Evolutionary conservation across 208 protist species (phyloP), one percentile per base, ranked within the genome.

Genomic region (Trypanosomatidae sp.): DNA sequence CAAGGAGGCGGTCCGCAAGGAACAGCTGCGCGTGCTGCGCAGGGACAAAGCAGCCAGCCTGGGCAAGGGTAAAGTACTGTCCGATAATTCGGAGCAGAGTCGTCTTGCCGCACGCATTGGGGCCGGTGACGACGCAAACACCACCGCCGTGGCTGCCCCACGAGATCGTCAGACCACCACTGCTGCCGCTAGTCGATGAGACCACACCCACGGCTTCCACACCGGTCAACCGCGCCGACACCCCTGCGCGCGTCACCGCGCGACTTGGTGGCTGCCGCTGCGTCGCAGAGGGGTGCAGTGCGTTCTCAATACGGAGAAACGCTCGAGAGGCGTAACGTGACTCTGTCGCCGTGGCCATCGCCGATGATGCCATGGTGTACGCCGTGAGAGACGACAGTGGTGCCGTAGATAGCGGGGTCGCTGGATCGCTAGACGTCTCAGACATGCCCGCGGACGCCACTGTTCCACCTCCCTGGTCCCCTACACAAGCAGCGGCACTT

Each of bases 91-190:
- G 82, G 15, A 99, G 89, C 55, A 98, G 90, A 13, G 95, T 98
- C 41, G 94, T 95, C 77, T 99, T 99, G n/a, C 97, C 97, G 8
- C 88, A 86, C 46, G 94, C 93, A 77, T 99, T 99, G 12, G 95
- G 94, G 10, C 97, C 97, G 25, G 94, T 95, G 41, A 99, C 49
- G 17, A 98, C 64, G 19, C 97, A 78, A 12, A 98, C 86, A 43
- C 56, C 66, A 6, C 76, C 80, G 46, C 74, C 80, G 47, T 36
- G 73, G 55, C 56, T 59, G 8, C 66, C 72, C 81, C 84, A 86
- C 3, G 76, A 71, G 7, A 84, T 52, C 17, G 62, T 65, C 33
- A 77, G 43, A 10, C 68, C 77, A 30, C 56, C 79, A 10, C 28
- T 56, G 19, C 7, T 12, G 28, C 6, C 25, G 49, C 59, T 49